Percentiles rank a stretch among this genome's conserved stretches.
These are phyloP conservation scores for Syzygium malaccense DNA, from an alignment of 441 rosid species.

Conservation along the genomic window DNA sequence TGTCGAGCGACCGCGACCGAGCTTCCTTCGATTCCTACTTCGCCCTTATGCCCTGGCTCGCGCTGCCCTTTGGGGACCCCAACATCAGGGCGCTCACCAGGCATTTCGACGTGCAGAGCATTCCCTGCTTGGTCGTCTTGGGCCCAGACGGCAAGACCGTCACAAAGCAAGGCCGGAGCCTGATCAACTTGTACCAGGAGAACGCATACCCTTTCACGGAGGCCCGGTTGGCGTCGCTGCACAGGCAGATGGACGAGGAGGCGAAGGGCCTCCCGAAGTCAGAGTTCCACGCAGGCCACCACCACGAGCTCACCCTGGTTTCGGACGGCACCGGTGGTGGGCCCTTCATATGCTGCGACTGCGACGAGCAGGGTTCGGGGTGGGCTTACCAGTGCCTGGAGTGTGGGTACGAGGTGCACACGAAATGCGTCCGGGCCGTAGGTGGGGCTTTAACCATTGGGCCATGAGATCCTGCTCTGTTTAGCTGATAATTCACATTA, in stretches of 20 bases:
- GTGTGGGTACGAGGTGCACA: slow-evolving; percentile 64
- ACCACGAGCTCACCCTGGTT: slow-evolving; percentile 45
- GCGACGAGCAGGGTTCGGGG: slow-evolving; percentile 56
- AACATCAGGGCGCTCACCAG: slow-evolving; percentile 18
- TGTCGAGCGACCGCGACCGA: slow-evolving; percentile 39
- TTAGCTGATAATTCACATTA: neutral
- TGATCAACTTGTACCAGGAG: slow-evolving; percentile 43
- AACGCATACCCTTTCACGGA: slow-evolving; percentile 51
- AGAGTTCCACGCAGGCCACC: slow-evolving; percentile 33
- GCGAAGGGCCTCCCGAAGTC: slow-evolving; percentile 34
- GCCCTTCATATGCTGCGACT: slow-evolving; percentile 55
- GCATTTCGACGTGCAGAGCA: slow-evolving; percentile 40
- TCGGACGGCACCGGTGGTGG: slow-evolving; percentile 53
- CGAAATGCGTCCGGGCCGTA: slow-evolving; percentile 36
- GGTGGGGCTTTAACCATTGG: neutral
- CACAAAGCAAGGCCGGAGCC: slow-evolving; percentile 39
- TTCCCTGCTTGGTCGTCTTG: slow-evolving; percentile 43
- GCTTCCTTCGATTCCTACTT: slow-evolving; percentile 29
- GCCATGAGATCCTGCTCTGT: neutral
- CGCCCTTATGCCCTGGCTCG: slow-evolving; percentile 46
- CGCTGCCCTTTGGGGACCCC: slow-evolving; percentile 45
- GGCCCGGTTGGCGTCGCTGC: slow-evolving; percentile 23
- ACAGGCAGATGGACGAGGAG: slow-evolving; percentile 42
- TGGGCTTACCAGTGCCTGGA: slow-evolving; percentile 67
- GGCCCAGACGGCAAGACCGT: slow-evolving; percentile 64